Evolutionary conservation across 192 early-diverging fungal genomes (phyloP).

Genomic region (Podila verticillata): DNA sequence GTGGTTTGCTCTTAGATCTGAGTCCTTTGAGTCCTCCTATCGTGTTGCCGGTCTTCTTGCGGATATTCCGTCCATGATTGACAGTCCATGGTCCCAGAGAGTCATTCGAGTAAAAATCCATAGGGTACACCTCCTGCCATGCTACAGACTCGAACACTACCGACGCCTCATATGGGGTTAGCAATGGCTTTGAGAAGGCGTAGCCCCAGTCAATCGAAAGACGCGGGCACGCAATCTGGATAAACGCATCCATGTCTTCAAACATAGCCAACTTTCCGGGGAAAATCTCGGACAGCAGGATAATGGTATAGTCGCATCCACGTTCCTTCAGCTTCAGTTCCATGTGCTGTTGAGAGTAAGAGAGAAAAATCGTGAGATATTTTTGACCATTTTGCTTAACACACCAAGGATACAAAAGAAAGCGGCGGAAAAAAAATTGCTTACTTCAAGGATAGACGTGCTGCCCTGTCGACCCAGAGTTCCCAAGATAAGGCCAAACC

Average conservation of each 20-base stretch:
- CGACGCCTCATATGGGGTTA: conserved; percentile 95
- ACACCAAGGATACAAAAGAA: not conserved
- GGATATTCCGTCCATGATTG: conserved; percentile 76
- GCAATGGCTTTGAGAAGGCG: conserved; percentile 89
- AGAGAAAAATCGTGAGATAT: conserved; percentile 1
- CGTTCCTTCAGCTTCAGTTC: conserved; percentile 70
- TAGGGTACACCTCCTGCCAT: conserved; percentile 92
- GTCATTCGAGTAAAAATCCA: conserved; percentile 97
- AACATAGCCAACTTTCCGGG: conserved; percentile 93
- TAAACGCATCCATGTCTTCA: conserved; percentile 85
- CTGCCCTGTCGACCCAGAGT: conserved; percentile 97
- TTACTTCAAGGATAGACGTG: conserved; percentile 86
- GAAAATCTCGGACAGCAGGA: conserved; percentile 95
- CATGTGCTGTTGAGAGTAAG: conserved; percentile 62
- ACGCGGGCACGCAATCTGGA: conserved; percentile 96
- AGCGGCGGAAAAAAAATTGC: not conserved
- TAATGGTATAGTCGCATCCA: conserved; percentile 70
- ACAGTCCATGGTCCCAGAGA: conserved; percentile 93
- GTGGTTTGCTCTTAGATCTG: conserved; percentile 7
- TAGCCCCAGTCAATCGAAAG: conserved; percentile 99
- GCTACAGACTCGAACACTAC: conserved; percentile 83
- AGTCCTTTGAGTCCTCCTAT: not conserved
- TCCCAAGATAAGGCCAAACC: conserved; percentile 92
- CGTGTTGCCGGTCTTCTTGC: conserved; percentile 19
- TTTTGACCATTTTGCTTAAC: too few relatives aligned